Base-by-base conservation (phyloP, 108 stramenopile species). In the Parmales sp. region DNA sequence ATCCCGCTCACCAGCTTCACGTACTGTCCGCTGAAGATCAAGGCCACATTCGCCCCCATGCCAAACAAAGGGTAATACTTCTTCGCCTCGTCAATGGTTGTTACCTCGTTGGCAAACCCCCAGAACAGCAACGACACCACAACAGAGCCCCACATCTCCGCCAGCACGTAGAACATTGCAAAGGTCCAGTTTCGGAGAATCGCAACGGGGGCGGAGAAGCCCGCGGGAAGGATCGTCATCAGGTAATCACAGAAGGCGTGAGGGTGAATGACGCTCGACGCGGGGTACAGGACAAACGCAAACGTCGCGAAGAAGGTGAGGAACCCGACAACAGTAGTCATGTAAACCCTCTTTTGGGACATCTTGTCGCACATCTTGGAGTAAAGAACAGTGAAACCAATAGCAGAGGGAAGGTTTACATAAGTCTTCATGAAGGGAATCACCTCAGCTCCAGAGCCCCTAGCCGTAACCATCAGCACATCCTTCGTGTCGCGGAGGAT, bases 361-460 rank as follows among this genome's bases (percentile, higher is more conserved):
- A 95, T 82, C 28, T 39, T 51, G 79, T 95, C 90, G 65, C 80
- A 82, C 43, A 97, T 54, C 67, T 83, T 83, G 63, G 88, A 77
- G 66, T 95, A 97, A 2, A 95, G 31, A 18, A 90, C 86, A 8
- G 94, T 93, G 73, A 97, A 94, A 3, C 88, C 72, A 66, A 88
- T 88, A 19, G 87, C 89, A 0, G 79, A 77, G 23, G 94, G 94
- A 8, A 97, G 83, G 60, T 94, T 97, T 45, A 90, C 88, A 72
- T 95, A 97, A 1, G 94, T 95, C 78, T 97, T 97, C 77, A 97
- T 88, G 75, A 97, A 97, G 20, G 96, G 94, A 66, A 97, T 97
- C 31, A 83, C 82, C 84, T 97, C 96, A 1, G 96, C 94, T 7
- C 94, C 94, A 39, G 78, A 80, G 34, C 87, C 84, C 36, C 90